A percentile compares a stretch with the other conserved stretches of the same genome.
phyloP scores from a whole-genome alignment of 2,329 filamentous ascomycete genomes.

The Neofusicoccum ribis region DNA sequence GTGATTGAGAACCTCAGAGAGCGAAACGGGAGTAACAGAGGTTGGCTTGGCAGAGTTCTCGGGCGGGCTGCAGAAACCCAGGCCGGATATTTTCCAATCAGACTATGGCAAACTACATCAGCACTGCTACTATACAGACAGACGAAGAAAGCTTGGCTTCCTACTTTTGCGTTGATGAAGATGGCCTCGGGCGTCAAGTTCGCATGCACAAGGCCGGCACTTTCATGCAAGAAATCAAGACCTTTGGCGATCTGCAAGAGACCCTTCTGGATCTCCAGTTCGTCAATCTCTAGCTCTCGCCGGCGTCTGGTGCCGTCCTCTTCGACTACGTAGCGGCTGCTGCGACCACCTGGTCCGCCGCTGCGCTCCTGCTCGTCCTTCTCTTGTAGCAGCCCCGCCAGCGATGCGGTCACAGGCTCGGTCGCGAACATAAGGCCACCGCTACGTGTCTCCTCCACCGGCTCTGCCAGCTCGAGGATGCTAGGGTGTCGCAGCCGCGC shows the following conservation, averaged over 20 bases:
- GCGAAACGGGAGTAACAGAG: constrained; percentile 74
- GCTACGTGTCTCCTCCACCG: constrained; percentile 88
- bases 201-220: constrained; percentile 87
- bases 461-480: constrained; percentile 88
- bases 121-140: constrained; percentile 12
- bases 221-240: constrained; percentile 92
- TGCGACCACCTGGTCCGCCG: constrained; percentile 66
- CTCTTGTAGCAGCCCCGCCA: constrained; percentile 77
- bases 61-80: constrained; percentile 82
- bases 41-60: constrained; percentile 73
- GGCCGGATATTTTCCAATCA: constrained; percentile 97
- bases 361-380: constrained; percentile 83
- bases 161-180: constrained; percentile 86
- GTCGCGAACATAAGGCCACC: constrained; percentile 96
- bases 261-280: constrained; percentile 96
- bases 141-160: constrained; percentile 30
- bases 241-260: constrained; percentile 90
- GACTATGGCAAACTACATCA: constrained; percentile 55
- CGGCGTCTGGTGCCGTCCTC: constrained; percentile 70
- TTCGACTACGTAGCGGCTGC: constrained; percentile 79
- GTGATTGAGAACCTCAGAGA: constrained; percentile 81
- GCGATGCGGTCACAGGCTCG: constrained; percentile 84
- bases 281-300: constrained; percentile 88
- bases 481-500: constrained; percentile 88
- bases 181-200: constrained; percentile 94